A percentile compares a stretch with the other conserved stretches of the same genome.
Conservation (phyloP, 2,329 filamentous ascomycete genomes). For the Hymenoscyphus linearis region DNA sequence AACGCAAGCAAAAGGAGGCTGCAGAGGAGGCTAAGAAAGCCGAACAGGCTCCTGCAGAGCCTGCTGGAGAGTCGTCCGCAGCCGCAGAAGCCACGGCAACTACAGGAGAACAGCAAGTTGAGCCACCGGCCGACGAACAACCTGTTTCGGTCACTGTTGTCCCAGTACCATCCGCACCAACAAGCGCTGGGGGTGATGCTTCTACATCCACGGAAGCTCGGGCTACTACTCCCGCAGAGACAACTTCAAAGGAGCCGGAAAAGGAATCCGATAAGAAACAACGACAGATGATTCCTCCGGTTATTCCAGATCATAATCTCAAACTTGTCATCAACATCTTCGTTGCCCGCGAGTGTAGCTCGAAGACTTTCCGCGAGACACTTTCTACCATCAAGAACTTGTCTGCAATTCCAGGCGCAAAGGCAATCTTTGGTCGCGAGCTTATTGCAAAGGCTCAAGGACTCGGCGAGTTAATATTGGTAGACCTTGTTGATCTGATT, state of each 20-base stretch:
- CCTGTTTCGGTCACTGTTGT: conserved; percentile 9
- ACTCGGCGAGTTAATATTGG: conserved; percentile 77
- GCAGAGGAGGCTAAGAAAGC: conserved; percentile 47
- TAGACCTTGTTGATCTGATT: conserved; percentile 78
- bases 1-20: conserved; percentile 76
- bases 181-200: conserved; percentile 17
- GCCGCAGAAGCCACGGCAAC: not conserved
- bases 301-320: conserved; percentile 84
- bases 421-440: conserved; percentile 87
- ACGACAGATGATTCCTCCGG: conserved; percentile 66
- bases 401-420: conserved; percentile 85
- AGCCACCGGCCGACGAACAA: conserved; percentile 9
- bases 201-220: conserved; percentile 18
- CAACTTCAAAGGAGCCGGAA: conserved; percentile 21
- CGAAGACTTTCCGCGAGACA: conserved; percentile 96
- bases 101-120: conserved; percentile 14
- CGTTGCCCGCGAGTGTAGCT: conserved; percentile 90
- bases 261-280: conserved; percentile 32
- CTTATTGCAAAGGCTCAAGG: conserved; percentile 81
- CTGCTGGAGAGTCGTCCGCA: conserved; percentile 15
- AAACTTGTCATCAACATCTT: conserved; percentile 95
- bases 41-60: conserved; percentile 9
- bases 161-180: conserved; percentile 6
- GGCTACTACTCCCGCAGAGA: conserved; percentile 21
- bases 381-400: conserved; percentile 98